Conservation (phyloP, 1,139 yeast species). For the Debaryomycetaceae sp. region DNA sequence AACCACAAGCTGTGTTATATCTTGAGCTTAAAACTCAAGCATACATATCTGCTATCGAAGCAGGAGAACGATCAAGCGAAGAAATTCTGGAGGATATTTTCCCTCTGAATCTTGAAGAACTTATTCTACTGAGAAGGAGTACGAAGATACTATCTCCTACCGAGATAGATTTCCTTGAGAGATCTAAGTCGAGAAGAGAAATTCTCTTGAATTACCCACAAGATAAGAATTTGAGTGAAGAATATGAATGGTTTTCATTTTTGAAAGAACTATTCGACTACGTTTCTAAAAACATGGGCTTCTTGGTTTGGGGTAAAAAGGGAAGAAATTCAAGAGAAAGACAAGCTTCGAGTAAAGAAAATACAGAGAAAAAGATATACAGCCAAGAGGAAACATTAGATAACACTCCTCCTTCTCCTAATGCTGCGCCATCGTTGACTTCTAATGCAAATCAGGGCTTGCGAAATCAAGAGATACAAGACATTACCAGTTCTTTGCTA, state of each 20-base stretch:
- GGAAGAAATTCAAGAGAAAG: slow-evolving; percentile 28
- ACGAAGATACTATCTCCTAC: slow-evolving; percentile 51
- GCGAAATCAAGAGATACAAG: slow-evolving; percentile 16
- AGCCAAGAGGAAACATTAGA: slow-evolving; percentile 25
- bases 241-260: slow-evolving; percentile 31
- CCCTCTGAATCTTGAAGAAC: slow-evolving; percentile 60
- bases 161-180: slow-evolving; percentile 64
- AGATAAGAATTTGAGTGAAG: slow-evolving; percentile 36
- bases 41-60: slow-evolving; percentile 80
- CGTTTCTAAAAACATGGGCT: slow-evolving; percentile 70
- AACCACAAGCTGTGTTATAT: slow-evolving; percentile 74
- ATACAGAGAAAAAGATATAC: slow-evolving; percentile 14
- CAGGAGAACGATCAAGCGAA: slow-evolving; percentile 61
- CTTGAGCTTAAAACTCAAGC: slow-evolving; percentile 94
- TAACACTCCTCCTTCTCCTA: slow-evolving; percentile 2
- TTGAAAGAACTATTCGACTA: slow-evolving; percentile 71
- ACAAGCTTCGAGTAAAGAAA: not conserved
- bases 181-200: slow-evolving; percentile 69
- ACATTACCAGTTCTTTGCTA: slow-evolving; percentile 29
- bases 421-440: slow-evolving; percentile 1
- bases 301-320: slow-evolving; percentile 66
- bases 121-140: slow-evolving; percentile 20
- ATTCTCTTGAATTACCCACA: slow-evolving; percentile 49
- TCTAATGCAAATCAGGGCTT: slow-evolving; percentile 4
- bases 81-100: slow-evolving; percentile 76